Evolutionary conservation across 306 rosid genomes (phyloP).

Genomic region (Glycine soja): DNA sequence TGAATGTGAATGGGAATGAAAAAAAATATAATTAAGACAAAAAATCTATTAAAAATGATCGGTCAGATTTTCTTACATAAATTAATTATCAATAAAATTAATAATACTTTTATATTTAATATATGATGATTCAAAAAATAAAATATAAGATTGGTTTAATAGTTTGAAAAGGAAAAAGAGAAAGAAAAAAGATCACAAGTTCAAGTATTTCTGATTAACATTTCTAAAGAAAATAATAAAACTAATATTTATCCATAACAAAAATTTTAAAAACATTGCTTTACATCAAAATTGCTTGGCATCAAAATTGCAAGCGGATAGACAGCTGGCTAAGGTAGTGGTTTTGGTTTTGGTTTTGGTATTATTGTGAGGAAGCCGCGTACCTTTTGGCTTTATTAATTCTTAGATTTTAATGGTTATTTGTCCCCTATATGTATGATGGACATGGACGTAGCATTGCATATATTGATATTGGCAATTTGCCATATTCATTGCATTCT

Average conservation of each 20-base stretch:
- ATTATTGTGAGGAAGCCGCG: constrained; percentile 16
- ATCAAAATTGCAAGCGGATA: constrained; percentile 12
- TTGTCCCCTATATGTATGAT: constrained; percentile 39
- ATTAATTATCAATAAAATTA: too few species aligned
- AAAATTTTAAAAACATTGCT: not conserved
- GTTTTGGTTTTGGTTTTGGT: constrained; percentile 43
- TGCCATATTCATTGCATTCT: constrained; percentile 45
- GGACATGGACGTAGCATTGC: constrained; percentile 37
- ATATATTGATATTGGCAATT: constrained; percentile 17
- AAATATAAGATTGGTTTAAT: too few species aligned
- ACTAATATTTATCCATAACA: not conserved
- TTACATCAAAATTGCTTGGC: not conserved
- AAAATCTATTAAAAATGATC: too few species aligned
- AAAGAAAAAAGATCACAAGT: too few species aligned
- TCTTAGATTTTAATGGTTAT: not conserved
- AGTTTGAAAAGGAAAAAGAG: too few species aligned
- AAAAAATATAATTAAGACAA: too few species aligned
- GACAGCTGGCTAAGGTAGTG: constrained; percentile 49
- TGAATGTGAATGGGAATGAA: too few species aligned
- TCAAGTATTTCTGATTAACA: too few species aligned
- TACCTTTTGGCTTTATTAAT: constrained; percentile 38
- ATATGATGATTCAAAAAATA: too few species aligned
- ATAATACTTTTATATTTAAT: too few species aligned
- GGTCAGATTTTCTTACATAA: too few species aligned
- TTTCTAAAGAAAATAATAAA: too few species aligned